Base-by-base conservation (phyloP, 2,329 filamentous ascomycete species). In the Fusarium aywerte region DNA sequence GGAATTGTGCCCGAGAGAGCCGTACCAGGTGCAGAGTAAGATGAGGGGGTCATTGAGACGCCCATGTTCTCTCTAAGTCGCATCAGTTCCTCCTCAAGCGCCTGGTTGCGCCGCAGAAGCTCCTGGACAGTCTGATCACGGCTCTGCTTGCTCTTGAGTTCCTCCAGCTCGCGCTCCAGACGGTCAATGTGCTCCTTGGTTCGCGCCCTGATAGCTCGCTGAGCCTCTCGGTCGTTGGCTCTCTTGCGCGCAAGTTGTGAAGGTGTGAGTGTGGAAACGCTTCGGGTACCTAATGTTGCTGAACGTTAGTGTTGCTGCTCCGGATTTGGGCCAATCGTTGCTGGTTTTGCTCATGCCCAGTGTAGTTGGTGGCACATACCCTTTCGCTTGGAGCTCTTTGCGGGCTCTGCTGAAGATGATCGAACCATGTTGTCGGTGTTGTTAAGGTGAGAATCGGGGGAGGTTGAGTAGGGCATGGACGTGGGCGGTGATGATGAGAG, bases 171-270 rank as follows among this genome's bases (percentile, higher is more conserved):
- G 66, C 83, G 83, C 80, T 96, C 92, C 49, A 97, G 82, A 21
- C 83, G 83, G 75, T 96, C 92, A 73, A 97, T 97, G 76, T 93
- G 91, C 74, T 91, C 88, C 81, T 93, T 95, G 36, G 93, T 97
- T 71, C 93, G 87, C 77, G 93, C 92, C 48, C 93, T 85, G 67
- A 97, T 97, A 39, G 92, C 92, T 48, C 93, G 87, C 80, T 97
- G 93, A 39, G 93, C 93, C 79, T 97, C 92, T 64, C 93, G 88
- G 77, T 97, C 93, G 81, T 97, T 97, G 74, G 92, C 92, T 67
- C 94, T 86, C 82, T 97, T 97, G 78, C 93, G 91, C 29, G 91
- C 92, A 60, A 97, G 86, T 79, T 97, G 94, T 64, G 94, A 91
- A 7, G 93, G 91, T 12, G 92, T 96, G 75, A 97, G 84, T 74